These are phyloP conservation scores for Atkinsonella hypoxylon DNA, from an alignment of 2,329 filamentous ascomycete genomes.

Conservation along the genomic window DNA sequence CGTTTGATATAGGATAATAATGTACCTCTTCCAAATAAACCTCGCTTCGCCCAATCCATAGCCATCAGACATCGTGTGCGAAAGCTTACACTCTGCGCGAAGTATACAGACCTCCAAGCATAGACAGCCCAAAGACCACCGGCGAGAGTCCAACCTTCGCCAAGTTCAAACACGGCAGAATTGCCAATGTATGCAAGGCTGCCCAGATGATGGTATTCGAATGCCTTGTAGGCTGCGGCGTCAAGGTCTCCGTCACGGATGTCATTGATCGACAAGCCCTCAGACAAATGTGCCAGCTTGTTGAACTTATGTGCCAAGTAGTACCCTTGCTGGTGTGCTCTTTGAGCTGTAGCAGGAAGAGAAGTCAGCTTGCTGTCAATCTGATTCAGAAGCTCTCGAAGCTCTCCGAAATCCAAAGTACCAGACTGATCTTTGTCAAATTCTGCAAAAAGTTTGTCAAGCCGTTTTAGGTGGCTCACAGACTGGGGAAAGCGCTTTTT, in stretches of 20 bases:
- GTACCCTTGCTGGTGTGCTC: slow-evolving; percentile 87
- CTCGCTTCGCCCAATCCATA: slow-evolving; percentile 98
- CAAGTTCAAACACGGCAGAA: slow-evolving; percentile 85
- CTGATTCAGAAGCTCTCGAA: slow-evolving; percentile 75
- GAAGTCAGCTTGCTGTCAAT: slow-evolving; percentile 94
- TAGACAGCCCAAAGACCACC: slow-evolving; percentile 91
- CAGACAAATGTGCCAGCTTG: slow-evolving; percentile 67
- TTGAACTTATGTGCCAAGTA: slow-evolving; percentile 94
- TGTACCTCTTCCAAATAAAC: slow-evolving; percentile 88
- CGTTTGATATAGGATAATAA: slow-evolving; percentile 9
- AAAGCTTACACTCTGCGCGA: slow-evolving; percentile 92
- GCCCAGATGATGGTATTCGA: slow-evolving; percentile 87
- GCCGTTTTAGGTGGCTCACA: slow-evolving; percentile 68
- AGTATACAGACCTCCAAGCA: slow-evolving; percentile 92
- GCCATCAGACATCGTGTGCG: slow-evolving; percentile 78
- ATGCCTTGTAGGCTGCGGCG: slow-evolving; percentile 83
- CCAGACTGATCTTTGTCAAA: slow-evolving; percentile 92
- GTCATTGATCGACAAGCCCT: slow-evolving; percentile 67
- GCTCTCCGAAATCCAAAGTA: slow-evolving; percentile 86
- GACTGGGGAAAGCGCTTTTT: slow-evolving; percentile 88
- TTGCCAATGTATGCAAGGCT: slow-evolving; percentile 93
- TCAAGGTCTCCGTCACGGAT: slow-evolving; percentile 84
- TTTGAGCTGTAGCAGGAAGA: slow-evolving; percentile 87
- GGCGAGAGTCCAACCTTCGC: slow-evolving; percentile 61
- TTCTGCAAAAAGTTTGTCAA: slow-evolving; percentile 81